These are phyloP conservation scores for Sclerotinia glacialis DNA, from an alignment of 2,329 filamentous ascomycete genomes.

Conservation along the genomic window DNA sequence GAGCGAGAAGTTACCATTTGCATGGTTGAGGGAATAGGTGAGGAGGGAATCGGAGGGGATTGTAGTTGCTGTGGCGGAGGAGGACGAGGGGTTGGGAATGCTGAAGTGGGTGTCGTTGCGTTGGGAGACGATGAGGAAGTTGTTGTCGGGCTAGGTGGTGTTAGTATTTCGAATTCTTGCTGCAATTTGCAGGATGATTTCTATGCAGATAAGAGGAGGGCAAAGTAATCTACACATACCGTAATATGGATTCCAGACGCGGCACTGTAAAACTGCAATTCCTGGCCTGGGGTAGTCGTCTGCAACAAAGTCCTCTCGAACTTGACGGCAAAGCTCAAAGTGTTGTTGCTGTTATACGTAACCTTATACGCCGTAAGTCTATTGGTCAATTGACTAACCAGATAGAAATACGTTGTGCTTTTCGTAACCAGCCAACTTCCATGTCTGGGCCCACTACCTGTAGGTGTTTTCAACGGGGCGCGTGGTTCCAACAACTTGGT, in stretches of 20 bases:
- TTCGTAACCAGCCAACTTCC: slow-evolving; percentile 46
- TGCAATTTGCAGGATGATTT: no score
- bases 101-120: slow-evolving; percentile 58
- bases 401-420: slow-evolving; percentile 42
- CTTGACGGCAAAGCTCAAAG: background rate
- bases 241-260: background rate
- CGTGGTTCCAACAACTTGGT: slow-evolving; percentile 42
- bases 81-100: slow-evolving; percentile 47
- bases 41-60: slow-evolving; percentile 63
- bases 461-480: slow-evolving; percentile 21
- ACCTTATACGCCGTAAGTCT: slow-evolving; percentile 53
- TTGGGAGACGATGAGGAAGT: slow-evolving; percentile 65
- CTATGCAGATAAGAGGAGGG: background rate
- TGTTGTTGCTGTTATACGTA: slow-evolving; percentile 31
- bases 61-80: slow-evolving; percentile 42
- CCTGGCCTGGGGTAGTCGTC: background rate
- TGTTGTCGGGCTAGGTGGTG: slow-evolving; percentile 51
- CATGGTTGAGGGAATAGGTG: slow-evolving; percentile 54
- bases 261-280: slow-evolving; percentile 3
- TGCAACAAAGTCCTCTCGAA: slow-evolving; percentile 8
- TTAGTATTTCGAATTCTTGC: background rate
- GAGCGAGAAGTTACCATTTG: slow-evolving; percentile 47
- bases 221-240: background rate
- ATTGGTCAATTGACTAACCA: slow-evolving; percentile 49
- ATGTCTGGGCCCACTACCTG: slow-evolving; percentile 50